Base-by-base conservation (phyloP, 352 stramenopile species). In the Globisporangium emineosum region DNA sequence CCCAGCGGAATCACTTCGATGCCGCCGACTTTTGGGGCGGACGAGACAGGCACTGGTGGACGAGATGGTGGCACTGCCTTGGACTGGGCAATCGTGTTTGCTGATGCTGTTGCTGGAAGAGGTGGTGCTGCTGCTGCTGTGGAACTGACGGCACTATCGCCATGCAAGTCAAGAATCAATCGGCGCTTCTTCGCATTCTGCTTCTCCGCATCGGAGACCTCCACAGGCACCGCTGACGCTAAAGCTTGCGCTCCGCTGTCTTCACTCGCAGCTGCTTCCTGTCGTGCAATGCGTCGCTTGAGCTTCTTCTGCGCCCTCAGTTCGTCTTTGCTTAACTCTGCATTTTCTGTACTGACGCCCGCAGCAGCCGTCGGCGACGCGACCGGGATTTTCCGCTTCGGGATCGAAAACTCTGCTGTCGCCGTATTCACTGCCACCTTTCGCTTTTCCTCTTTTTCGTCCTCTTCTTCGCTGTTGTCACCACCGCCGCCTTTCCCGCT, bases 1-100 rank as follows among this genome's bases (percentile, higher is more conserved):
- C 83, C 83, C 5, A 90, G 62, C 21, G 83, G 69, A 21, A 90
- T 79, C 19, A 83, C 61, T 17, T 84, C 77, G 35, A 88, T 78
- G 42, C 64, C 64, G n/a, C 58, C 19, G 13, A 60, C 64, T n/a
- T 67, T 69, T 6, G 27, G 21, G 17, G 17, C 17, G 9, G 40
- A 10, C 17, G 40, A 45, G 40, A 45, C 40, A 21, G 62, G 23
- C 2, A 33, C 32, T 25, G 30, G 30, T n/a, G 54, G 53, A 27
- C 29, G 33, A 35, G 17, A 6, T 40, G 62, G 27, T 10, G 29
- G 23, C 23, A 25, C 21, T 60, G 35, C 8, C 29, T 40, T 60
- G 12, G 27, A 23, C 25, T 54, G n/a, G 8, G 43, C n/a, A 23
- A 47, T 25, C 21, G 27, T 40, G 8, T 7, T 23, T 47, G 27